These are phyloP conservation scores for Alternaria sp. DNA, from an alignment of 2,329 filamentous ascomycete genomes.

Conservation along the genomic window DNA sequence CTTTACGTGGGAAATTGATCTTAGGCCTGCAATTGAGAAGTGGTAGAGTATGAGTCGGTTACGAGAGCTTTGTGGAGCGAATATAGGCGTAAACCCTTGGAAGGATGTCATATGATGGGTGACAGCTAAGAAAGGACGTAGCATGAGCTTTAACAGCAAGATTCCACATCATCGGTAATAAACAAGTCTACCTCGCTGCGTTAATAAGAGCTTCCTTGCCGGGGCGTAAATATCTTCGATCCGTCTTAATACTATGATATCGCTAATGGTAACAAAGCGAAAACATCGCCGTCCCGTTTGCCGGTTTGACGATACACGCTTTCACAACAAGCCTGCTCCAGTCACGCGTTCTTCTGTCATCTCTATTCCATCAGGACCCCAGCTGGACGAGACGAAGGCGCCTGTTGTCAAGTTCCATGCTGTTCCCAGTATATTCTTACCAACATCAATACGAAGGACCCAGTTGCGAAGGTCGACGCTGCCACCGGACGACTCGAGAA, in stretches of 20 bases:
- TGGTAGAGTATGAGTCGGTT: constrained; percentile 63
- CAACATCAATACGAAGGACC: no score
- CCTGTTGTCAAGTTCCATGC: fast-evolving
- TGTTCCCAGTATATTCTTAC: no score
- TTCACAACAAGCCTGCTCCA: neutral
- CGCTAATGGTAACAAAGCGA: no score
- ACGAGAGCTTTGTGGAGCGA: no score
- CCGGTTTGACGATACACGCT: neutral
- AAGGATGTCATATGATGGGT: neutral
- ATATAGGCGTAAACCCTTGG: no score
- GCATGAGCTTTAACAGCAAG: neutral
- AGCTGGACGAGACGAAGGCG: no score
- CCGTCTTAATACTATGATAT: no score
- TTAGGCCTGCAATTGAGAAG: constrained; percentile 83
- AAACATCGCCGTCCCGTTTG: neutral
- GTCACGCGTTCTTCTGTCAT: neutral
- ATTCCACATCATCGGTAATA: fast-evolving
- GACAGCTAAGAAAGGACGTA: neutral
- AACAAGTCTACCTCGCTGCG: neutral
- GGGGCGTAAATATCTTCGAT: neutral
- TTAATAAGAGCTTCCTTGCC: fast-evolving
- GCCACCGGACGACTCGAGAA: neutral
- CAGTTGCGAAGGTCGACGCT: neutral
- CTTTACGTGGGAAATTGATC: constrained; percentile 83
- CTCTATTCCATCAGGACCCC: fast-evolving